Percentiles rank a stretch among this genome's conserved stretches.
Conservation (phyloP, 768 basidiomycete species). For the Podaxis sp. region DNA sequence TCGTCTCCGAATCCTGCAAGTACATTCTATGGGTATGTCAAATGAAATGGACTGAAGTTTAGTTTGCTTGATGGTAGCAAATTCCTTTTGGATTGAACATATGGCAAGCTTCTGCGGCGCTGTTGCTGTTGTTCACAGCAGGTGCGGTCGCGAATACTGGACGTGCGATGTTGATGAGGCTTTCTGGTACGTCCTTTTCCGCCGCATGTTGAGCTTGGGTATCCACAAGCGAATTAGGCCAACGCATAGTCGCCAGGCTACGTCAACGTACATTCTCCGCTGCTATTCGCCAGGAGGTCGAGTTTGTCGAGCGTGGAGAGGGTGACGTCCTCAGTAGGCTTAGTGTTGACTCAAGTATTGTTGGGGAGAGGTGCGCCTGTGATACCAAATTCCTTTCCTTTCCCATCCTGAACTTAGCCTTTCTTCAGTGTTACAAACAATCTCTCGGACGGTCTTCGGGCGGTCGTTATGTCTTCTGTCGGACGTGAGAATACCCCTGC, state of each 20-base stretch:
- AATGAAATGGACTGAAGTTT: not conserved
- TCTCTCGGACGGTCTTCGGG: slow-evolving; percentile 75
- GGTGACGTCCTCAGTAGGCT: slow-evolving; percentile 92
- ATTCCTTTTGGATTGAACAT: slow-evolving; percentile 78
- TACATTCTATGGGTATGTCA: slow-evolving; percentile 10
- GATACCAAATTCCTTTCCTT: not conserved
- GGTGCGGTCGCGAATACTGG: slow-evolving; percentile 87
- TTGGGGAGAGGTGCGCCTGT: slow-evolving; percentile 75
- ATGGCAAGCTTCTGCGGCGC: slow-evolving; percentile 70
- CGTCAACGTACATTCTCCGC: slow-evolving; percentile 80
- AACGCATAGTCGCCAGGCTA: slow-evolving; percentile 85
- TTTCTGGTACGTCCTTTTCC: slow-evolving; percentile 52
- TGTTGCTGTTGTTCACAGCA: slow-evolving; percentile 76
- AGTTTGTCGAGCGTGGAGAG: slow-evolving; percentile 88
- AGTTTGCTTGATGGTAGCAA: slow-evolving; percentile 35
- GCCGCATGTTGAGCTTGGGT: no score
- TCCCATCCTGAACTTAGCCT: not conserved
- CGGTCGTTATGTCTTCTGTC: slow-evolving; percentile 90
- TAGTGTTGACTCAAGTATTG: slow-evolving; percentile 87
- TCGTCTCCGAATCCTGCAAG: slow-evolving; percentile 66
- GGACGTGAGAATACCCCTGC: slow-evolving; percentile 56
- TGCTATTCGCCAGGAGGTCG: slow-evolving; percentile 86
- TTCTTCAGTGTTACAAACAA: slow-evolving; percentile 66
- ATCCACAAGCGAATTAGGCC: slow-evolving; percentile 38
- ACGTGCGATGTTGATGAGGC: slow-evolving; percentile 79